Conservation (phyloP, 768 basidiomycete genomes). For the Kwoniella mangroviensis region DNA sequence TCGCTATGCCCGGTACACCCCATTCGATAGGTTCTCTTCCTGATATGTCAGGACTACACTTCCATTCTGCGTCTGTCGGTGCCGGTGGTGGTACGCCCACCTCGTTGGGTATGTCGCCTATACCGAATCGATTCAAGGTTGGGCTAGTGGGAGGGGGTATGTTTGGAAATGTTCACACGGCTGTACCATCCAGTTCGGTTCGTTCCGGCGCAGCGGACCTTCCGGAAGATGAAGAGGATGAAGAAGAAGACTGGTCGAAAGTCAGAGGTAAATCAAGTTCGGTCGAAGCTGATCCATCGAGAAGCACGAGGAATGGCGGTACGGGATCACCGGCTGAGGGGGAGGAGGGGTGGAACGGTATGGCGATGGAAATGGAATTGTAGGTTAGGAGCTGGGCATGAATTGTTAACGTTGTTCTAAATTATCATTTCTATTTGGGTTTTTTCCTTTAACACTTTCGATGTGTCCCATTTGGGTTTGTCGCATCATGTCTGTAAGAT, state of each 20-base stretch:
- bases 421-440: no score
- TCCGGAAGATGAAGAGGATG: slow-evolving; percentile 43
- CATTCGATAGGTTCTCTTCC: slow-evolving; percentile 39
- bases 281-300: slow-evolving; percentile 23
- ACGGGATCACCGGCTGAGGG: slow-evolving; percentile 32
- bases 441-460: no score
- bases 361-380: slow-evolving; percentile 49
- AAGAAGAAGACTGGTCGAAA: slow-evolving; percentile 34
- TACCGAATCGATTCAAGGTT: slow-evolving; percentile 29
- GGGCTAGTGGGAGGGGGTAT: slow-evolving; percentile 48
- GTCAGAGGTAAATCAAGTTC: slow-evolving; percentile 20
- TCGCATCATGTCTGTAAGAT: no score
- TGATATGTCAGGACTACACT: slow-evolving; percentile 37
- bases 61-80: slow-evolving; percentile 16
- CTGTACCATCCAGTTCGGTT: slow-evolving; percentile 1
- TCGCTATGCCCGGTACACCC: slow-evolving; percentile 31
- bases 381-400: no score
- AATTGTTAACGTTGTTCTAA: no score
- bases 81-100: not conserved
- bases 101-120: slow-evolving; percentile 27
- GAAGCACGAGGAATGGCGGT: slow-evolving; percentile 33
- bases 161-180: slow-evolving; percentile 28
- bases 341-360: slow-evolving; percentile 42
- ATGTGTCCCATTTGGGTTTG: no score
- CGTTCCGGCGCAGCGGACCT: slow-evolving; percentile 35